Conservation (phyloP, 371 early-diverging fungal genomes). For the Dichotomocladium elegans region DNA sequence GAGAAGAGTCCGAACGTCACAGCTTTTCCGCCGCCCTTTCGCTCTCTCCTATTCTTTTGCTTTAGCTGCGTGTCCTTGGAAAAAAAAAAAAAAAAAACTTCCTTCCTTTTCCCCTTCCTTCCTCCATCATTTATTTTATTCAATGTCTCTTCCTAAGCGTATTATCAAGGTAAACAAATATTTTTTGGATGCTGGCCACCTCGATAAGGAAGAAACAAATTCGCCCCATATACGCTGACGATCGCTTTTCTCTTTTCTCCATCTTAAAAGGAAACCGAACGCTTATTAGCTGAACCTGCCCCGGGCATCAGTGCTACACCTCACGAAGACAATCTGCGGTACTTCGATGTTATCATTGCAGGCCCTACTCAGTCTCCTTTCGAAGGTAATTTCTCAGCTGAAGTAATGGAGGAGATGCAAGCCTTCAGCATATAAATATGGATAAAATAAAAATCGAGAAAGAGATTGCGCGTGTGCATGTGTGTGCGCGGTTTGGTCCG, state of each 20-base stretch:
- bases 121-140: not conserved
- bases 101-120: not conserved
- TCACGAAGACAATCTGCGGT: constrained; percentile 94
- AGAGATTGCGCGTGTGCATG: too few relatives aligned
- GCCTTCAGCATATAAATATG: too few relatives aligned
- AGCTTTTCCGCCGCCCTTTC: too few relatives aligned
- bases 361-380: constrained; percentile 97
- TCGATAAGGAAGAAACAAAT: not conserved
- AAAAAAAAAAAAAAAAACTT: too few relatives aligned
- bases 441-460: too few relatives aligned
- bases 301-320: constrained; percentile 94
- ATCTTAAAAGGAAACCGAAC: constrained; percentile 98
- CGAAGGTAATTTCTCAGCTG: constrained; percentile 70
- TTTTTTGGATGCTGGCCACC: too few relatives aligned
- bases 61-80: too few relatives aligned
- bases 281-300: constrained; percentile 89
- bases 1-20: not conserved
- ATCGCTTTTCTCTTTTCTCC: too few relatives aligned
- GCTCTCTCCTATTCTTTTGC: too few relatives aligned
- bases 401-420: not conserved
- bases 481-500: too few relatives aligned
- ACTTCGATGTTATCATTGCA: constrained; percentile 96
- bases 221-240: not conserved
- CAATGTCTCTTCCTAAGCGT: constrained; percentile 71
- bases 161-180: constrained; percentile 83